Evolutionary conservation across 2,329 filamentous ascomycete genomes (phyloP).

Genomic region (Grosmannia penicillata): DNA sequence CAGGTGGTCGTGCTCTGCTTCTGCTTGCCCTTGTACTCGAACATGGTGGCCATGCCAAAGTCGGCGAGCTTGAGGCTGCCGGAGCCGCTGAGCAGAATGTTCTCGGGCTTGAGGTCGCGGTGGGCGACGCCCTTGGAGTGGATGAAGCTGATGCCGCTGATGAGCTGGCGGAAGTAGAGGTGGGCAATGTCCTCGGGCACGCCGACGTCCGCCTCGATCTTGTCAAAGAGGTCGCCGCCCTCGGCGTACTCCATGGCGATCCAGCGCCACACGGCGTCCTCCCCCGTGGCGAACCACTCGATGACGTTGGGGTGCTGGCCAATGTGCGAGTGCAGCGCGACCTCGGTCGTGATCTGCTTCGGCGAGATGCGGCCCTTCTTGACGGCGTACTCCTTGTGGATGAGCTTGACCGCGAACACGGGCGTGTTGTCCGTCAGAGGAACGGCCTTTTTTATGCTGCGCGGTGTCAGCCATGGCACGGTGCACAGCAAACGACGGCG

Average conservation of each 20-base stretch:
- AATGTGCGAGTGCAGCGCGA: constrained; percentile 76
- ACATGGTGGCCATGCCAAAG: constrained; percentile 90
- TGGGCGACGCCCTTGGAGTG: constrained; percentile 93
- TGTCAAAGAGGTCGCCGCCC: constrained; percentile 94
- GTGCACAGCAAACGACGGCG: no score
- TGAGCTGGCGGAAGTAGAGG: constrained; percentile 85
- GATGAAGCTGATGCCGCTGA: constrained; percentile 85
- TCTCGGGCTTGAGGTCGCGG: constrained; percentile 85
- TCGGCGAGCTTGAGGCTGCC: constrained; percentile 91
- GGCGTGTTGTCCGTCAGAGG: constrained; percentile 55
- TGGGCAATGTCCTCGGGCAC: constrained; percentile 92
- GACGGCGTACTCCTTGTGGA: constrained; percentile 90
- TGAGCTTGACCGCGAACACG: constrained; percentile 94
- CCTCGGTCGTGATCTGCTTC: constrained; percentile 85
- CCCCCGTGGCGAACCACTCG: constrained; percentile 75
- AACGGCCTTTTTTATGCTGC: constrained; percentile 82
- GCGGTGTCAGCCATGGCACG: constrained; percentile 8
- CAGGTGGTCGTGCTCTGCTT: constrained; percentile 83
- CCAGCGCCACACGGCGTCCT: constrained; percentile 83
- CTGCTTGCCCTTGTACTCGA: constrained; percentile 70
- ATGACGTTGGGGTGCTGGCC: constrained; percentile 89
- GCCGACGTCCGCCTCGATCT: constrained; percentile 94
- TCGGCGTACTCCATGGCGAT: constrained; percentile 97
- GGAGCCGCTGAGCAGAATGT: constrained; percentile 72
- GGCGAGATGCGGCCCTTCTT: constrained; percentile 76